These are phyloP conservation scores for Melanomma pulvis-pyrius DNA, from an alignment of 495 filamentous ascomycete genomes.

Conservation along the genomic window DNA sequence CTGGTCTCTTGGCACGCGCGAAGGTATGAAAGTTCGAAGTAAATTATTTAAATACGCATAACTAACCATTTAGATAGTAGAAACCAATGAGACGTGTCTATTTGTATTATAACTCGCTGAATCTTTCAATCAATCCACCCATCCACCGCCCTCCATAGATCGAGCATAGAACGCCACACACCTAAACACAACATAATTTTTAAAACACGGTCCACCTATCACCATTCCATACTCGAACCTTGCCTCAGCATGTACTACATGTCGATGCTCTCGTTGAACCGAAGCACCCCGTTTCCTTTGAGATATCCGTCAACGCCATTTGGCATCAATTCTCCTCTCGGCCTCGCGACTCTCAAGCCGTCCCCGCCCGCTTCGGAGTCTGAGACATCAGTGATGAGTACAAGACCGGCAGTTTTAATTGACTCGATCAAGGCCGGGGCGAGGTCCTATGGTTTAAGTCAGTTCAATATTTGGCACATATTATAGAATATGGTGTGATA, in stretches of 20 bases:
- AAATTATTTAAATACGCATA: neutral
- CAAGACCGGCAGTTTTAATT: constrained; percentile 90
- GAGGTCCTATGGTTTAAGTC: constrained; percentile 64
- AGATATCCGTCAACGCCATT: constrained; percentile 84
- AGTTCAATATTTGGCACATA: neutral
- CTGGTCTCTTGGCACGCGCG: constrained; percentile 14
- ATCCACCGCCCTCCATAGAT: too few relatives aligned
- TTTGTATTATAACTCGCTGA: too few relatives aligned
- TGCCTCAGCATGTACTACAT: constrained; percentile 59
- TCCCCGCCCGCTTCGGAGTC: constrained; percentile 33
- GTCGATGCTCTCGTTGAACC: constrained; percentile 93
- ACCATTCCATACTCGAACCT: neutral
- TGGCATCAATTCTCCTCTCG: constrained; percentile 49
- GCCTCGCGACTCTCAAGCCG: constrained; percentile 54
- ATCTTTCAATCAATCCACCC: too few relatives aligned
- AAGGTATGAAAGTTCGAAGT: neutral
- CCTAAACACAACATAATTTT: neutral
- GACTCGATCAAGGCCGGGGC: constrained; percentile 89
- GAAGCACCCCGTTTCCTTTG: constrained; percentile 79
- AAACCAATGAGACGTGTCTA: too few relatives aligned
- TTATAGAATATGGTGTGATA: too few relatives aligned
- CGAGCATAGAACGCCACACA: neutral
- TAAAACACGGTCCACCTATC: neutral
- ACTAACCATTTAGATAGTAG: too few relatives aligned
- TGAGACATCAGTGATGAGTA: constrained; percentile 87